Percentiles rank a stretch among this genome's conserved stretches.
These are phyloP conservation scores for Rhinocladiella similis DNA, from an alignment of 2,329 filamentous ascomycete genomes.

Conservation along the genomic window DNA sequence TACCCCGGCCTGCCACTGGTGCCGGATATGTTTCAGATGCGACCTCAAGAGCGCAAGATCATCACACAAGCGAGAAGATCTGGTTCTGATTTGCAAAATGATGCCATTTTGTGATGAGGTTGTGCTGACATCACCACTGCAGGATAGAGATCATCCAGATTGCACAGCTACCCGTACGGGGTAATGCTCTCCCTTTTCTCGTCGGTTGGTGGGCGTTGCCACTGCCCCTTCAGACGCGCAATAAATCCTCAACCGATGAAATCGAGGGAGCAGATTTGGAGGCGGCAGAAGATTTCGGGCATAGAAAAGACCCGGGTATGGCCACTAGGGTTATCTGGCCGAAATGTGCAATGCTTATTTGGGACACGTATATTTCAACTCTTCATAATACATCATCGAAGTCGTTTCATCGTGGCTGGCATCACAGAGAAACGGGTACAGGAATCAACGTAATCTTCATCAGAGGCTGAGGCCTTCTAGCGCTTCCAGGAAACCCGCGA, in stretches of 20 bases:
- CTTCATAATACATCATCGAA: constrained; percentile 1
- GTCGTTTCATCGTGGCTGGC: constrained; percentile 7
- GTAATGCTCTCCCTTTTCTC: too few relatives aligned
- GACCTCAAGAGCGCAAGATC: neutral
- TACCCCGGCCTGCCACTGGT: neutral
- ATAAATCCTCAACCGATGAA: too few relatives aligned
- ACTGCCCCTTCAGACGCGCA: too few relatives aligned
- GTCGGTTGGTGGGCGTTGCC: too few relatives aligned
- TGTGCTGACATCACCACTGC: neutral
- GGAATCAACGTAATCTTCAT: neutral
- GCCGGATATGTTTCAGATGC: neutral
- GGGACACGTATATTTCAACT: too few relatives aligned
- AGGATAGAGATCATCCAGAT: neutral
- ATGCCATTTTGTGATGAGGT: neutral
- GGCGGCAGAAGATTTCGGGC: too few relatives aligned
- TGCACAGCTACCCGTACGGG: too few relatives aligned
- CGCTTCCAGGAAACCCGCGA: constrained; percentile 42
- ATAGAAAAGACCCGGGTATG: too few relatives aligned
- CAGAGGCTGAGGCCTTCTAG: constrained; percentile 36
- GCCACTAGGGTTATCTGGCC: too few relatives aligned
- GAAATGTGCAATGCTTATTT: too few relatives aligned
- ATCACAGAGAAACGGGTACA: constrained; percentile 4
- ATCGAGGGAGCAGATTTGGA: too few relatives aligned
- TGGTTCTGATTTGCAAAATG: too few relatives aligned
- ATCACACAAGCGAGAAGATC: neutral